A percentile compares a stretch with the other conserved stretches of the same genome.
phyloP scores from a whole-genome alignment of 352 stramenopile genomes.

The Pythium pyrilobum region DNA sequence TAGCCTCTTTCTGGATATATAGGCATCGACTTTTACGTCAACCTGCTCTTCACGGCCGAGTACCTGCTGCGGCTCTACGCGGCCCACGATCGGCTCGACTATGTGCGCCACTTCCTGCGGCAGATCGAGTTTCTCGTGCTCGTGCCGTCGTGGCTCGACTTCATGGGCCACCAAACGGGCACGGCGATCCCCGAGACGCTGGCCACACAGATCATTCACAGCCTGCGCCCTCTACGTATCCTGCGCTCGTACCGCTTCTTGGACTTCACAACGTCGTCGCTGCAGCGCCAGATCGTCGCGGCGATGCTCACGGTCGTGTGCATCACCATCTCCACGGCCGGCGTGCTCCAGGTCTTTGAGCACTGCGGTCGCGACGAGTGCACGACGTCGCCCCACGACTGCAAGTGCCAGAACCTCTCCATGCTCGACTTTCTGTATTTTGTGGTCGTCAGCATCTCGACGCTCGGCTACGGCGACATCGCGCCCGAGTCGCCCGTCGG shows the following conservation, averaged over 20 bases:
- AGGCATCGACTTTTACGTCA: constrained; percentile 57
- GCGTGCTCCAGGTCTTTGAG: constrained; percentile 63
- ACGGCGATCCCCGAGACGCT: constrained; percentile 2
- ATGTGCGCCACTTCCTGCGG: constrained; percentile 41
- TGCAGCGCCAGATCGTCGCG: constrained; percentile 61
- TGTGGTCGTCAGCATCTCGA: constrained; percentile 82
- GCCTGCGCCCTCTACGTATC: constrained; percentile 57
- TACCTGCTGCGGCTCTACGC: constrained; percentile 58
- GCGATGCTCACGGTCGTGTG: constrained; percentile 60
- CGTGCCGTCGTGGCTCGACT: constrained; percentile 49
- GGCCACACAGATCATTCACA: constrained; percentile 20
- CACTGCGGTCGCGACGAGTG: constrained; percentile 30
- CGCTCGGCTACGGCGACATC: constrained; percentile 81
- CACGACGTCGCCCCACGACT: constrained; percentile 8
- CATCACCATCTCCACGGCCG: constrained; percentile 65
- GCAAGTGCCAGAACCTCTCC: constrained; percentile 47
- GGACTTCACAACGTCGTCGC: constrained; percentile 64
- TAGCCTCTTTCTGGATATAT: too few relatives aligned
- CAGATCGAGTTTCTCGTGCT: constrained; percentile 58
- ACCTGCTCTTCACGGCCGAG: constrained; percentile 66
- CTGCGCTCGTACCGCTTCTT: constrained; percentile 68
- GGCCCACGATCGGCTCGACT: constrained; percentile 56
- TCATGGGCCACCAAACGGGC: not conserved
- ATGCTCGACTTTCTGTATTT: constrained; percentile 81
- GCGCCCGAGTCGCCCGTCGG: constrained; percentile 50